phyloP scores from a whole-genome alignment of 176 grass and related monocot species.

The Pontederia paniculata region DNA sequence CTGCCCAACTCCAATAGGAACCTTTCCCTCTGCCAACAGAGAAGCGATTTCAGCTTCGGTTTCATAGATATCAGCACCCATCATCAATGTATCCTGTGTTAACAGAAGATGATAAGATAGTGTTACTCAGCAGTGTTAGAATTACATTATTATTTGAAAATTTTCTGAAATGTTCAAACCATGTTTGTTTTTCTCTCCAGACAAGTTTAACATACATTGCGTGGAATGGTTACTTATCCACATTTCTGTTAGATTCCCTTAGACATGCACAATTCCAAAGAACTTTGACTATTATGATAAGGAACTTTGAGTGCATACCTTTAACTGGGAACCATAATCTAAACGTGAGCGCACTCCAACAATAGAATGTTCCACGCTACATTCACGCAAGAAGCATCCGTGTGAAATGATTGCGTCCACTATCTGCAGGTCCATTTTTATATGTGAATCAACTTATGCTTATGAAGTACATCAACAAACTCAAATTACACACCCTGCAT shows the following conservation, averaged over 20 bases:
- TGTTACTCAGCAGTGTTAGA: not conserved
- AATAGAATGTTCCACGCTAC: constrained; percentile 40
- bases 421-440: constrained; percentile 22
- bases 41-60: constrained; percentile 42
- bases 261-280: not conserved
- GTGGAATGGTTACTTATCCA: too few species aligned
- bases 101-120: not conserved
- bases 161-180: not conserved
- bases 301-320: constrained; percentile 24
- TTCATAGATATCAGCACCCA: constrained; percentile 63
- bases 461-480: not conserved
- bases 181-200: too few species aligned
- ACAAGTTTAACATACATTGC: too few species aligned
- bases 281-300: not conserved
- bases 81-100: constrained; percentile 59
- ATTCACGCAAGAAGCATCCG: constrained; percentile 63
- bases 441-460: constrained; percentile 3
- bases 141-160: not conserved
- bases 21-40: constrained; percentile 36
- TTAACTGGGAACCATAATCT: constrained; percentile 33
- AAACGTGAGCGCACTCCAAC: constrained; percentile 54
- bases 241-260: too few species aligned
- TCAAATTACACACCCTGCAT: constrained; percentile 1
- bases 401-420: constrained; percentile 44
- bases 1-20: constrained; percentile 51